Conservation (phyloP, 306 rosid genomes). For the Sophora flavescens region DNA sequence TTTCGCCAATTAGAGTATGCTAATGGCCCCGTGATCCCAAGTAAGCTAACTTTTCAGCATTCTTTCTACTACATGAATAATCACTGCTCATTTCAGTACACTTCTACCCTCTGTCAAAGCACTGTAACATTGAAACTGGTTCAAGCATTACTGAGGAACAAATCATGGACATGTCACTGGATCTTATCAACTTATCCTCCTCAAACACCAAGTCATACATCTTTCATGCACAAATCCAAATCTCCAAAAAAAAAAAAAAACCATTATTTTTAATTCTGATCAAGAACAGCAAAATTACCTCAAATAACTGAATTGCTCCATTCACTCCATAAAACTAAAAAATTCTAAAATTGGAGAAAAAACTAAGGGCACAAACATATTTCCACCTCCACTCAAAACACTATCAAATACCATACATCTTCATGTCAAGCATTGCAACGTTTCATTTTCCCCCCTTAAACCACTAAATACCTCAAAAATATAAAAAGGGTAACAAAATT, state of each 20-base stretch:
- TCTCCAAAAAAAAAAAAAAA: neutral
- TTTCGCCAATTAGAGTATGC: neutral
- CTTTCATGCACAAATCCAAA: constrained; percentile 13
- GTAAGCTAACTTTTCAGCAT: constrained; percentile 24
- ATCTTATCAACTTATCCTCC: neutral
- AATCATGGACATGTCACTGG: neutral
- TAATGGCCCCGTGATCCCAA: neutral
- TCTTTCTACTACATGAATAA: neutral
- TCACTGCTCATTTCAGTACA: neutral
- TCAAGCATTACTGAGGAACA: constrained; percentile 8
- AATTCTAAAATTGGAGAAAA: neutral
- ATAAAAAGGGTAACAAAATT: neutral
- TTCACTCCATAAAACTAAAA: constrained; percentile 17
- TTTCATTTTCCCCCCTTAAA: neutral
- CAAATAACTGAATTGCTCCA: constrained; percentile 1
- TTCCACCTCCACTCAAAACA: constrained; percentile 3
- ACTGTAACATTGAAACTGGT: constrained; percentile 13
- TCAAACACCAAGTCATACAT: constrained; percentile 9
- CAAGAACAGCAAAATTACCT: constrained; percentile 1
- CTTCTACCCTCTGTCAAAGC: constrained; percentile 24
- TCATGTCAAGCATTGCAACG: neutral
- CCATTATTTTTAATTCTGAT: neutral
- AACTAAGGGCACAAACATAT: neutral
- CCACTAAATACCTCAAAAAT: constrained; percentile 15
- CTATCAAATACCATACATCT: neutral